Evolutionary conservation across 768 basidiomycete genomes (phyloP).

Genomic region (Macrolepiota fuliginosa): DNA sequence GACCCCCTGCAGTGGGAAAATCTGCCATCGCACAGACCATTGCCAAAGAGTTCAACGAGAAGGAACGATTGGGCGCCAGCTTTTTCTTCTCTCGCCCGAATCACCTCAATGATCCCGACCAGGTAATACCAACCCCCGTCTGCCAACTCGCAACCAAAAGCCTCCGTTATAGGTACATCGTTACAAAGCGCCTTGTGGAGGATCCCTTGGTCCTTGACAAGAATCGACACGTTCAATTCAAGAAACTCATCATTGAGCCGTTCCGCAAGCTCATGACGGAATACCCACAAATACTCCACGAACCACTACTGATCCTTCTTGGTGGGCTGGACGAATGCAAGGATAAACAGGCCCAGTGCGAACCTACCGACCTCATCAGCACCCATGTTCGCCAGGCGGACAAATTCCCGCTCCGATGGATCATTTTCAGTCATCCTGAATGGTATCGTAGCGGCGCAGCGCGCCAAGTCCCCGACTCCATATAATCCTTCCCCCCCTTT

Average conservation of each 20-base stretch:
- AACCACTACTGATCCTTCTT: too few species aligned
- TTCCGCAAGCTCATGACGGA: too few species aligned
- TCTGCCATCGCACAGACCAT: slow-evolving; percentile 1
- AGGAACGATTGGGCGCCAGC: background rate
- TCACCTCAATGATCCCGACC: background rate
- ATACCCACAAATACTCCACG: background rate
- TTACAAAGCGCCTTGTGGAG: background rate
- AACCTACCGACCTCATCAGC: too few species aligned
- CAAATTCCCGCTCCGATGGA: too few species aligned
- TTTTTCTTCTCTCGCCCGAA: slow-evolving; percentile 2
- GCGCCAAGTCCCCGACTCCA: too few species aligned
- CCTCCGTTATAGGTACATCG: background rate
- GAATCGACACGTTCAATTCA: background rate
- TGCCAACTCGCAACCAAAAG: too few species aligned
- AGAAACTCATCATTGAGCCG: too few species aligned
- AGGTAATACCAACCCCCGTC: background rate
- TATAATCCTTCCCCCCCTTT: too few species aligned
- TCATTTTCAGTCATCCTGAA: background rate
- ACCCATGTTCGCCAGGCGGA: too few species aligned
- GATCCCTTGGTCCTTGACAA: slow-evolving; percentile 1
- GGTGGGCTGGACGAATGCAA: too few species aligned
- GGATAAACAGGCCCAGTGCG: too few species aligned
- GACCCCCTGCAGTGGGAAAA: slow-evolving; percentile 3
- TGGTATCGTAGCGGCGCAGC: slow-evolving; percentile 1
- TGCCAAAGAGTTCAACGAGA: background rate